Percentiles rank a stretch among this genome's conserved stretches.
phyloP scores from a whole-genome alignment of 1,284 basidiomycete species.

The Ganoderma multipileum region DNA sequence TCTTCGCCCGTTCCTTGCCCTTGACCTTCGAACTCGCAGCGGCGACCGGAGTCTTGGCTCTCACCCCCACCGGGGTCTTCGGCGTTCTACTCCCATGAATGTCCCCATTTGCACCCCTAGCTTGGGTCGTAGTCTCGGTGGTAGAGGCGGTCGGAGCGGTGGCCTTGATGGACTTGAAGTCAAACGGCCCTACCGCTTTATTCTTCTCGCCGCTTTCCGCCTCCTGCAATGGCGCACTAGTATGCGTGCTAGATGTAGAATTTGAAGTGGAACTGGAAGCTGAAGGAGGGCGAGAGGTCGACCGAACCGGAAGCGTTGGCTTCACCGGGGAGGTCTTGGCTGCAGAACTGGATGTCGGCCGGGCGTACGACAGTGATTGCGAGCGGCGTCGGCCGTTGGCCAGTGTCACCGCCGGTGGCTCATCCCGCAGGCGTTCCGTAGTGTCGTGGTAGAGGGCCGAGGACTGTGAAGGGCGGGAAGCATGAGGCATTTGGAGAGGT shows the following conservation, averaged over 20 bases:
- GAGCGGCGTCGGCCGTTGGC: conserved; percentile 19
- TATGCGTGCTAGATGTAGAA: neutral
- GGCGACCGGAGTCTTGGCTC: neutral
- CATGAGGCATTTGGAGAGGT: conserved; percentile 1
- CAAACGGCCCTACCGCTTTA: conserved; percentile 1
- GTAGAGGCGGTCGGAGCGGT: neutral
- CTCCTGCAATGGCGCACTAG: neutral
- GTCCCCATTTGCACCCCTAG: neutral
- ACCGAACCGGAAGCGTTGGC: conserved; percentile 5
- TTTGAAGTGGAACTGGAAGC: neutral
- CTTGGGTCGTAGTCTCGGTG: neutral
- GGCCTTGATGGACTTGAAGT: neutral
- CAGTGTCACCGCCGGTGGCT: neutral
- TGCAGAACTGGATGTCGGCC: conserved; percentile 40
- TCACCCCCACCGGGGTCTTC: neutral
- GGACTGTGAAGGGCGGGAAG: neutral
- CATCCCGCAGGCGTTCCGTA: neutral
- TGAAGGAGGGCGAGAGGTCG: neutral
- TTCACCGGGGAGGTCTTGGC: conserved; percentile 37
- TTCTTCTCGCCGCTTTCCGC: neutral
- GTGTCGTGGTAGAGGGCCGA: neutral
- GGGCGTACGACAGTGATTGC: conserved; percentile 37
- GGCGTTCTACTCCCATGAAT: neutral
- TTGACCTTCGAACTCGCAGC: neutral
- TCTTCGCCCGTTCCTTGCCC: conserved; percentile 4